Evolutionary conservation across 805 yeast genomes (phyloP).

Genomic region (Ascoidea rubescens): DNA sequence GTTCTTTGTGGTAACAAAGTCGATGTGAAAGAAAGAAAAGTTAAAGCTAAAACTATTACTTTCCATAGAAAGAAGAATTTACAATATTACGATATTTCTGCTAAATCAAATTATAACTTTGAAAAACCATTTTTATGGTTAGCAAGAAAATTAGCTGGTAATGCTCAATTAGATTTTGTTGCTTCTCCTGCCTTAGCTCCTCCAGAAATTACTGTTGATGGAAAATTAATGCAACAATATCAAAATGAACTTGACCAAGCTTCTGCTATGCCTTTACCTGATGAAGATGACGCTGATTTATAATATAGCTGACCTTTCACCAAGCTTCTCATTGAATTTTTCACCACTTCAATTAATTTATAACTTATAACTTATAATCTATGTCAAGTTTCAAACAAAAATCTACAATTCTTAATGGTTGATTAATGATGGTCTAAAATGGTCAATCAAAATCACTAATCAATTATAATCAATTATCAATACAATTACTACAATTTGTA

Average conservation of each 20-base stretch:
- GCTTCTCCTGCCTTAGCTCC: slow-evolving; percentile 99
- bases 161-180: slow-evolving; percentile 95
- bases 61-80: slow-evolving; percentile 99
- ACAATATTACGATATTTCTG: slow-evolving; percentile 98
- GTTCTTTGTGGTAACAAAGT: slow-evolving; percentile 99
- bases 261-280: slow-evolving; percentile 98
- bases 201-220: slow-evolving; percentile 97
- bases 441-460: no score
- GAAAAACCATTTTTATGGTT: slow-evolving; percentile 99
- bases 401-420: no score
- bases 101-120: slow-evolving; percentile 98
- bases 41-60: slow-evolving; percentile 98
- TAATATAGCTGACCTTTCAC: slow-evolving; percentile 23
- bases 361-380: no score
- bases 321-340: no score
- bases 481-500: no score
- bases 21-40: slow-evolving; percentile 99
- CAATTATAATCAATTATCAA: no score
- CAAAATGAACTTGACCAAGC: slow-evolving; percentile 99
- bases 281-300: slow-evolving; percentile 99
- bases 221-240: slow-evolving; percentile 92
- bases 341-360: no score
- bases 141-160: slow-evolving; percentile 97
- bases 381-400: no score
- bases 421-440: no score